Conservation (phyloP, 768 basidiomycete genomes). For the Calocybe gangraenosa region DNA sequence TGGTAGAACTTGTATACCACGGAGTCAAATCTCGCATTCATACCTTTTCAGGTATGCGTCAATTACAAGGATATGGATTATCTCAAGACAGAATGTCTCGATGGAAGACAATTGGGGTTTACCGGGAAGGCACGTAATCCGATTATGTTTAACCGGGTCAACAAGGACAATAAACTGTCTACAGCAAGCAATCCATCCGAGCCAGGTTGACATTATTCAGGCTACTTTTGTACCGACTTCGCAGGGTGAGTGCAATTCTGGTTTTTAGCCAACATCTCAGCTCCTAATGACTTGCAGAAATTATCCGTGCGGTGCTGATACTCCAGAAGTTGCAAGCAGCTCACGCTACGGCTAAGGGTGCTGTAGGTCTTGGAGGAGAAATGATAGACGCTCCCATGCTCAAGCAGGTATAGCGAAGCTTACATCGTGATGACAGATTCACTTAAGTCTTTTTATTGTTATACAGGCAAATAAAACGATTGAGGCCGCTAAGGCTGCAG, state of each 20-base stretch:
- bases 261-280: neutral
- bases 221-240: slow-evolving; percentile 72
- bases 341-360: slow-evolving; percentile 52
- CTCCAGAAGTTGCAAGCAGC: slow-evolving; percentile 60
- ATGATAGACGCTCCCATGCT: slow-evolving; percentile 95
- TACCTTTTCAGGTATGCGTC: slow-evolving; percentile 64
- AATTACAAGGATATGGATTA: slow-evolving; percentile 74
- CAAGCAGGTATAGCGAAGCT: slow-evolving; percentile 52
- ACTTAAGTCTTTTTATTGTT: too few relatives aligned
- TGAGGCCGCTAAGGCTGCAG: slow-evolving; percentile 48
- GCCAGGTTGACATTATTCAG: slow-evolving; percentile 76
- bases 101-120: slow-evolving; percentile 81
- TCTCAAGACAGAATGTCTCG: slow-evolving; percentile 69
- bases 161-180: neutral
- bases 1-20: slow-evolving; percentile 42
- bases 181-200: slow-evolving; percentile 94
- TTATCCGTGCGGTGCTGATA: slow-evolving; percentile 71
- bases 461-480: slow-evolving; percentile 45
- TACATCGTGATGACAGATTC: neutral
- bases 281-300: slow-evolving; percentile 44
- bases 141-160: neutral
- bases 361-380: slow-evolving; percentile 72
- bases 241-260: slow-evolving; percentile 42
- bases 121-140: slow-evolving; percentile 71
- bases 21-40: neutral